These are phyloP conservation scores for Dacryopinax spathularia DNA, from an alignment of 768 basidiomycete genomes.

Conservation along the genomic window DNA sequence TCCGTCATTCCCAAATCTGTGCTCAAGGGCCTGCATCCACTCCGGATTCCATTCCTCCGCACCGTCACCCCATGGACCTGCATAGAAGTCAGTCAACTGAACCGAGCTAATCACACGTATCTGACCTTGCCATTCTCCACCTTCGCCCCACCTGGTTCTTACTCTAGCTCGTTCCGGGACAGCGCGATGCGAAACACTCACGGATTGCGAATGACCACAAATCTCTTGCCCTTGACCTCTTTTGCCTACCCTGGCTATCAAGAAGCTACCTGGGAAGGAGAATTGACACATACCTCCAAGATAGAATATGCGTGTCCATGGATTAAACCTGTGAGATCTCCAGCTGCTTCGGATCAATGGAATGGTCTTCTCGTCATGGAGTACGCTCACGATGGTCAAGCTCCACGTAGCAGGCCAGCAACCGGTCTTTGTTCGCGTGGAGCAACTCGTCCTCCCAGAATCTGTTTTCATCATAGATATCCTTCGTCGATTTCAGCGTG, in stretches of 20 bases:
- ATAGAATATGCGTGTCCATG: neutral
- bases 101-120: neutral
- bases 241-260: constrained; percentile 27
- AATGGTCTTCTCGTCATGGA: neutral
- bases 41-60: constrained; percentile 43
- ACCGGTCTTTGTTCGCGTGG: constrained; percentile 36
- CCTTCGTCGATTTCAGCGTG: no score
- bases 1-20: constrained; percentile 39
- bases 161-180: neutral
- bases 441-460: constrained; percentile 46
- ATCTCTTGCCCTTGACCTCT: constrained; percentile 33
- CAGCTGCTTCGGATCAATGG: neutral
- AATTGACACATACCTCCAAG: constrained; percentile 21
- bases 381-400: neutral
- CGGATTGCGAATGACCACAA: constrained; percentile 37
- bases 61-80: constrained; percentile 39
- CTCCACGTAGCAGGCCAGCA: constrained; percentile 38
- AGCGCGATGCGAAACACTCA: neutral
- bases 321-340: neutral
- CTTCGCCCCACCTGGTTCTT: constrained; percentile 27
- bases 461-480: constrained; percentile 27
- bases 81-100: neutral
- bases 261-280: constrained; percentile 19
- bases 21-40: constrained; percentile 34
- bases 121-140: constrained; percentile 23